Evolutionary conservation across 2,329 filamentous ascomycete species (phyloP).

Genomic region (Fusarium anthophilum): DNA sequence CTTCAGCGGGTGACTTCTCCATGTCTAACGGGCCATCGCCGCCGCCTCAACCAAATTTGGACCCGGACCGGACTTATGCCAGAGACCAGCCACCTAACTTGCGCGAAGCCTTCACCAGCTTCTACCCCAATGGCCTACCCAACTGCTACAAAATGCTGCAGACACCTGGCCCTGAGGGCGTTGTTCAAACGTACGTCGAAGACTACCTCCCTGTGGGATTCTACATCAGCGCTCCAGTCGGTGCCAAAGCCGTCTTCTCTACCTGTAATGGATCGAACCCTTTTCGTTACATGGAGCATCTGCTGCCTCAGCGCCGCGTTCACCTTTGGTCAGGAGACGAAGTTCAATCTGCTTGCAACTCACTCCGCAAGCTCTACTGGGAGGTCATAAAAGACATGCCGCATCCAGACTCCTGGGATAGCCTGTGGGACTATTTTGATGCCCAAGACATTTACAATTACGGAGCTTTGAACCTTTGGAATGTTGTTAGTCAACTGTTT

Average conservation of each 20-base stretch:
- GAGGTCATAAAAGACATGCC: slow-evolving; percentile 48
- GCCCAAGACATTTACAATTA: slow-evolving; percentile 56
- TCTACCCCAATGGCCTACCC: slow-evolving; percentile 51
- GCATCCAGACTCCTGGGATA: slow-evolving; percentile 47
- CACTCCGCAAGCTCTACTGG: slow-evolving; percentile 50
- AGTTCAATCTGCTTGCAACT: slow-evolving; percentile 52
- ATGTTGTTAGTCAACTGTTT: slow-evolving; percentile 53
- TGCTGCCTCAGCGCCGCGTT: slow-evolving; percentile 42
- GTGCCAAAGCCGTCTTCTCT: slow-evolving; percentile 52
- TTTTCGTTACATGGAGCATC: slow-evolving; percentile 45
- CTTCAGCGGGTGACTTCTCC: slow-evolving; percentile 6
- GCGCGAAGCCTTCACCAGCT: slow-evolving; percentile 41
- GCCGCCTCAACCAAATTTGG: slow-evolving; percentile 18
- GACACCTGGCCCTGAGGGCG: slow-evolving; percentile 35
- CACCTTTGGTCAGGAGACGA: slow-evolving; percentile 53
- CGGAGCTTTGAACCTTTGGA: slow-evolving; percentile 60
- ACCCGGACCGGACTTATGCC: slow-evolving; percentile 37
- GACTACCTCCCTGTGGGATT: slow-evolving; percentile 49
- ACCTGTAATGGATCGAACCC: slow-evolving; percentile 44
- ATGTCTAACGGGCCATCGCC: slow-evolving; percentile 20
- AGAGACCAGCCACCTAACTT: slow-evolving; percentile 37
- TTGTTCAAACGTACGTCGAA: slow-evolving; percentile 47
- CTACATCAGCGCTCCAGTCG: slow-evolving; percentile 47
- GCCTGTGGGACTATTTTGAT: slow-evolving; percentile 61
- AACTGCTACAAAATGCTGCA: slow-evolving; percentile 48